Evolutionary conservation across 2,329 filamentous ascomycete genomes (phyloP).

Genomic region (Hypomyces rosellus): DNA sequence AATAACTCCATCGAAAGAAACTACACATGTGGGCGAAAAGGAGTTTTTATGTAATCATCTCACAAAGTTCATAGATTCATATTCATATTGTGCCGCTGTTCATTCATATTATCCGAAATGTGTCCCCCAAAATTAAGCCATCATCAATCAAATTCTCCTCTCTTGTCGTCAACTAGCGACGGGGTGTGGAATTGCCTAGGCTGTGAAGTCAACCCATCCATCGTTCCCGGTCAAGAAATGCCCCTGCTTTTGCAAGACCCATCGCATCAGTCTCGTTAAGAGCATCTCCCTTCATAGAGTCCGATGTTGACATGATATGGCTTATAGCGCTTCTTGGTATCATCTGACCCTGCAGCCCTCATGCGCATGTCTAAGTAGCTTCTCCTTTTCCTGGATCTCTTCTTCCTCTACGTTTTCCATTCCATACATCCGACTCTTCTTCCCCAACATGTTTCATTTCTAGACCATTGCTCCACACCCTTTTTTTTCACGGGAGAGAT

Average conservation of each 20-base stretch:
- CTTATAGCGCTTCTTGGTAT: constrained; percentile 1
- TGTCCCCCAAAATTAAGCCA: not conserved
- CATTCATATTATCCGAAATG: not conserved
- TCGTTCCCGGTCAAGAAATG: not conserved
- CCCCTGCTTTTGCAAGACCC: not conserved
- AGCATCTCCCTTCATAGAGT: not conserved
- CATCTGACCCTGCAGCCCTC: not conserved
- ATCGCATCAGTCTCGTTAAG: not conserved
- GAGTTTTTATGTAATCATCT: too few species aligned
- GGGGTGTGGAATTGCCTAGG: too few species aligned
- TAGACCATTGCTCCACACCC: not conserved
- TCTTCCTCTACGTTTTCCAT: not conserved
- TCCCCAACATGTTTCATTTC: not conserved
- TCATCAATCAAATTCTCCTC: not conserved
- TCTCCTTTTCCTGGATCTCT: not conserved
- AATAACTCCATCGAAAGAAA: too few species aligned
- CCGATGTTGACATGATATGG: not conserved
- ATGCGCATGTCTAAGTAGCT: not conserved
- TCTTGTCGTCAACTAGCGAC: not conserved
- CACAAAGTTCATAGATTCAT: not conserved
- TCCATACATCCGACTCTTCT: not conserved
- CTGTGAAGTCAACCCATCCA: not conserved
- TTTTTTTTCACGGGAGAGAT: not conserved
- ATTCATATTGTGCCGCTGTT: not conserved
- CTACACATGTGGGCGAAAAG: too few species aligned